phyloP scores from a whole-genome alignment of 164 flowering plant species.

The Magnolia kwangsiensis region DNA sequence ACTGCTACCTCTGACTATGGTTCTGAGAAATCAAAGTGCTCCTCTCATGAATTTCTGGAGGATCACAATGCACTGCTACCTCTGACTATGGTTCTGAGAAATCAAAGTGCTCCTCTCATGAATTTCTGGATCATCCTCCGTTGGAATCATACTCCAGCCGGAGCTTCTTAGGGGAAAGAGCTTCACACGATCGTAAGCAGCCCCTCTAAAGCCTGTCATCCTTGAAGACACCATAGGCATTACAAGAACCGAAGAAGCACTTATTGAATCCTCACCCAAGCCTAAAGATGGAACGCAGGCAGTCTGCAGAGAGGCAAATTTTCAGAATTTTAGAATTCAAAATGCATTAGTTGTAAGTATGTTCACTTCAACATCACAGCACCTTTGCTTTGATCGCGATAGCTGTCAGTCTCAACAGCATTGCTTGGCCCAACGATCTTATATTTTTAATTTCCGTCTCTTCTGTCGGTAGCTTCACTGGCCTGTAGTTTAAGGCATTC shows the following conservation, averaged over 20 bases:
- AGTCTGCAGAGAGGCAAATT: conserved; percentile 42
- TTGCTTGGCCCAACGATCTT: conserved; percentile 36
- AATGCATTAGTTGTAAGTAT: background rate
- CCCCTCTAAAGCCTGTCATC: conserved; percentile 86
- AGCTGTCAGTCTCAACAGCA: conserved; percentile 33
- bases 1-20: conserved; percentile 16
- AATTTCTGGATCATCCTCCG: conserved; percentile 42
- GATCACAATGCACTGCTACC: conserved; percentile 8
- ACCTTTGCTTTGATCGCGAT: conserved; percentile 67
- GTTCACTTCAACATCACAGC: conserved; percentile 3
- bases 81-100: conserved; percentile 27
- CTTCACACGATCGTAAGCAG: conserved; percentile 45
- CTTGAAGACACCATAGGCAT: conserved; percentile 98
- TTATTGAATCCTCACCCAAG: conserved; percentile 78
- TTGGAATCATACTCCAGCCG: conserved; percentile 58
- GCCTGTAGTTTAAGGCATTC: conserved; percentile 25
- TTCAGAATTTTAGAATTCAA: background rate
- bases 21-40: conserved; percentile 38
- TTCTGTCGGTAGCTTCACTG: conserved; percentile 31
- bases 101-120: conserved; percentile 40
- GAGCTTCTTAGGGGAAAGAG: conserved; percentile 42
- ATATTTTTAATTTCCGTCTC: conserved; percentile 40
- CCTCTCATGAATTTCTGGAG: conserved; percentile 36
- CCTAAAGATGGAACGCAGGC: conserved; percentile 66
- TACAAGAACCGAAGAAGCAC: conserved; percentile 84